Evolutionary conservation across 2,329 filamentous ascomycete genomes (phyloP).

Genomic region (Neocatenulostroma microsporum): DNA sequence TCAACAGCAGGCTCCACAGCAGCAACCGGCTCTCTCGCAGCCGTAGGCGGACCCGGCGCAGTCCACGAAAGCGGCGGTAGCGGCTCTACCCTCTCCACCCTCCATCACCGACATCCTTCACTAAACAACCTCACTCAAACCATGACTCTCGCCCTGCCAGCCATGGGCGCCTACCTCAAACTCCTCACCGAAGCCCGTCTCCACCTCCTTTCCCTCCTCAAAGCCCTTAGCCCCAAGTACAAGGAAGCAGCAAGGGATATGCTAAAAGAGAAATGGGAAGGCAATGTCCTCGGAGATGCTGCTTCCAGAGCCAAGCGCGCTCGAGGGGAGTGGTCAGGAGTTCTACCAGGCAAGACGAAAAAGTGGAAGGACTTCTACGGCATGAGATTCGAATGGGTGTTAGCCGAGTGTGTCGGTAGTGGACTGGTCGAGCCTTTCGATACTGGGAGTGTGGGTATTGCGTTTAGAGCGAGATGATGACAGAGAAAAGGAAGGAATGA

Average conservation of each 20-base stretch:
- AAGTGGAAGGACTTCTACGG: conserved; percentile 67
- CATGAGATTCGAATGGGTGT: conserved; percentile 61
- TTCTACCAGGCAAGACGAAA: conserved; percentile 55
- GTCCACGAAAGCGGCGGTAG: conserved; percentile 58
- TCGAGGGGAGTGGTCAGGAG: conserved; percentile 51
- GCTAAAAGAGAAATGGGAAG: conserved; percentile 63
- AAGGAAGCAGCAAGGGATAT: conserved; percentile 56
- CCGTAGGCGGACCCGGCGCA: conserved; percentile 61
- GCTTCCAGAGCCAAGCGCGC: conserved; percentile 43
- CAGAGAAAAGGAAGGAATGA: no score
- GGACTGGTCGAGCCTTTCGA: conserved; percentile 68
- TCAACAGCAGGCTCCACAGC: conserved; percentile 54
- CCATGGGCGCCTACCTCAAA: conserved; percentile 60
- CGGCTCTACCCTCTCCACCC: conserved; percentile 25
- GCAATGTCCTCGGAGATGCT: conserved; percentile 48
- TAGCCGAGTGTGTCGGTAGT: conserved; percentile 62
- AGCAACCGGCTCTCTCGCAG: conserved; percentile 59
- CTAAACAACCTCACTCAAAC: no score
- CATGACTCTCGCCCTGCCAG: conserved; percentile 56
- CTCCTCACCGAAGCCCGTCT: conserved; percentile 54
- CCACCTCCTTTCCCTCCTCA: conserved; percentile 54
- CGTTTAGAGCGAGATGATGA: conserved; percentile 38
- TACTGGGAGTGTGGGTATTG: conserved; percentile 64
- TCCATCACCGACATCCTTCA: conserved; percentile 23
- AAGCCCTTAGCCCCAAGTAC: conserved; percentile 47